Conservation (phyloP, 441 rosid genomes). For the Populus trichocarpa region DNA sequence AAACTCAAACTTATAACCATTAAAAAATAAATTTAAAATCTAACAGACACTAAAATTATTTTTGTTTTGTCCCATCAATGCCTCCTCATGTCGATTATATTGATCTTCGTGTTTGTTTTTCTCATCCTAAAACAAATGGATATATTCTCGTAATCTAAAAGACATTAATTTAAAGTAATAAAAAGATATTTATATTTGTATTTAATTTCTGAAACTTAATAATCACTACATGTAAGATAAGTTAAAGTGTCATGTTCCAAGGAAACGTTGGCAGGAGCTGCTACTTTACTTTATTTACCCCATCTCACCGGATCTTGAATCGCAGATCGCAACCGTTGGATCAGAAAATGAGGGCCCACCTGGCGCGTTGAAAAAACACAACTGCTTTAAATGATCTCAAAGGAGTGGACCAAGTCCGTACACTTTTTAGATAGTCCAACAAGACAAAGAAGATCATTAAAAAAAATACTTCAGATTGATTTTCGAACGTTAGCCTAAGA, state of each 20-base stretch:
- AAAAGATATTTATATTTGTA: too few relatives aligned
- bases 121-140: too few relatives aligned
- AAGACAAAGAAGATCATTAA: neutral
- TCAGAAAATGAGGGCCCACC: constrained; percentile 1
- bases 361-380: constrained; percentile 15
- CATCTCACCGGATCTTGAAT: too few relatives aligned
- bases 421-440: neutral
- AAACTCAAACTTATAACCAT: fast-evolving
- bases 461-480: neutral
- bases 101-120: neutral
- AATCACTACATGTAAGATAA: too few relatives aligned
- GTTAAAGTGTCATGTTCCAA: too few relatives aligned
- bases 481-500: constrained; percentile 40
- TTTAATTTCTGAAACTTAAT: too few relatives aligned
- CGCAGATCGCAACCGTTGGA: constrained; percentile 22
- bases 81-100: too few relatives aligned
- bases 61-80: neutral
- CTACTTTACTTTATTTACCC: too few relatives aligned
- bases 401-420: constrained; percentile 21
- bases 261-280: too few relatives aligned
- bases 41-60: too few relatives aligned
- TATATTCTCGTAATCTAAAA: neutral
- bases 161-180: neutral
- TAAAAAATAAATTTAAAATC: too few relatives aligned
- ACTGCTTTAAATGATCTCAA: constrained; percentile 7